Percentiles rank a stretch among this genome's conserved stretches.
Conservation (phyloP, 495 filamentous ascomycete genomes). For the Pseudotulostoma volvatum region DNA sequence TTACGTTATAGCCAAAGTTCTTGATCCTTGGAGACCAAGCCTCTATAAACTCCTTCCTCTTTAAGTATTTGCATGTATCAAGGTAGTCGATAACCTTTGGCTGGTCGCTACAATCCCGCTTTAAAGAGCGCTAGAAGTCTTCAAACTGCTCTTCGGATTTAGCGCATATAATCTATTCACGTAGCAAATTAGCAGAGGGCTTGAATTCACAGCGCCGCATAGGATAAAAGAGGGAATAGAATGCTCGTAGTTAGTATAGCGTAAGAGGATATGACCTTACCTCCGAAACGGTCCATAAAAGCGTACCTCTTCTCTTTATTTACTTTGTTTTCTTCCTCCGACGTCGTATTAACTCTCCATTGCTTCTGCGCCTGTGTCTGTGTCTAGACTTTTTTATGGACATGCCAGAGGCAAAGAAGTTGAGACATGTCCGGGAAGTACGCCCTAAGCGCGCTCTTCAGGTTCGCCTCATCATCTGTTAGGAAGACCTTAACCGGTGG, state of each 20-base stretch:
- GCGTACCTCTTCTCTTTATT: neutral
- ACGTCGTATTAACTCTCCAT: neutral
- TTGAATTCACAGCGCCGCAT: too few species aligned
- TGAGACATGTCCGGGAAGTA: neutral
- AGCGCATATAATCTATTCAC: neutral
- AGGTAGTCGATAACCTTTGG: neutral
- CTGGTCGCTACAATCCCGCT: neutral
- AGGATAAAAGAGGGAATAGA: too few species aligned
- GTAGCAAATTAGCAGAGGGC: neutral
- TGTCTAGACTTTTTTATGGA: neutral
- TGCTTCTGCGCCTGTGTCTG: neutral
- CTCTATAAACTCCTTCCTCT: neutral
- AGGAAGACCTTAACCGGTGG: neutral
- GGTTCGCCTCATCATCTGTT: neutral
- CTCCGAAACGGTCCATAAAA: neutral
- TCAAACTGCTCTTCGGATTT: neutral
- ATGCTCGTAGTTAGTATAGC: too few species aligned
- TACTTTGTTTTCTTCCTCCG: neutral
- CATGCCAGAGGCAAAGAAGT: neutral
- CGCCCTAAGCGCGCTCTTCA: neutral
- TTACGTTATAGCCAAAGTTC: neutral
- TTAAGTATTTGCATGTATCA: neutral
- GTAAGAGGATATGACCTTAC: neutral
- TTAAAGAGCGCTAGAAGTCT: neutral
- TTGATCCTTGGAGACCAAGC: neutral